These are phyloP conservation scores for Diaporthe vaccinii DNA, from an alignment of 2,329 filamentous ascomycete species.

Conservation along the genomic window DNA sequence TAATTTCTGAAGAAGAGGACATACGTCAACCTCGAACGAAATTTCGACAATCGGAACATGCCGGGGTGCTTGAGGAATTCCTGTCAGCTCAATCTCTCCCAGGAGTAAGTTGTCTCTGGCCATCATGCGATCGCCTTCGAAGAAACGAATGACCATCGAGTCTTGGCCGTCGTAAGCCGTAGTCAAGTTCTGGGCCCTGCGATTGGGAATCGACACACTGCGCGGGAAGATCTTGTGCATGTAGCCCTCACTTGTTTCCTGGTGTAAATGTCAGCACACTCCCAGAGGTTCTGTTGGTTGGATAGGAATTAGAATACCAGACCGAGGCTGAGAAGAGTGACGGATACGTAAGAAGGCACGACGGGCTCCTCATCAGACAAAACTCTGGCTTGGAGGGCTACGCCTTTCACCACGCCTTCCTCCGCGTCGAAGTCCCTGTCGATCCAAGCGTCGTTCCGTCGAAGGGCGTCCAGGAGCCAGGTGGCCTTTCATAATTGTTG, in stretches of 20 bases:
- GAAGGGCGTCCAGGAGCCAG: neutral
- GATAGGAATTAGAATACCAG: neutral
- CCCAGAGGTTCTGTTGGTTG: neutral
- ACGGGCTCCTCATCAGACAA: neutral
- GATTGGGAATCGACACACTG: neutral
- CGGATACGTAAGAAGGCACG: too few species aligned
- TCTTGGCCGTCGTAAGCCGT: conserved; percentile 1
- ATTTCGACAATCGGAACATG: neutral
- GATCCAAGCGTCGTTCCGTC: neutral
- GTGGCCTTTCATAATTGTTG: neutral
- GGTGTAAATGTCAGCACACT: neutral
- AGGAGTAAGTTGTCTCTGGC: neutral
- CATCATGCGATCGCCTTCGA: conserved; percentile 9
- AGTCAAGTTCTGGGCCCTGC: neutral
- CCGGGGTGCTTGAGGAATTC: conserved; percentile 5
- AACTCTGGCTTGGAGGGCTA: neutral
- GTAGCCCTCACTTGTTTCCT: conserved; percentile 17
- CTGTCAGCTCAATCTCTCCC: neutral
- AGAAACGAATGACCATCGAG: neutral
- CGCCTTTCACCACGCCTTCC: conserved; percentile 4
- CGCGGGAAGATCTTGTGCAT: neutral
- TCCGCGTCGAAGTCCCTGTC: neutral
- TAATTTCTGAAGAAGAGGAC: neutral
- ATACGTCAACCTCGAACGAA: neutral
- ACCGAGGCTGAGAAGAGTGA: neutral